Evolutionary conservation across 2,329 filamentous ascomycete species (phyloP), one percentile per base, ranked within the genome.

Genomic region (Stagonosporopsis cucurbitacearum): DNA sequence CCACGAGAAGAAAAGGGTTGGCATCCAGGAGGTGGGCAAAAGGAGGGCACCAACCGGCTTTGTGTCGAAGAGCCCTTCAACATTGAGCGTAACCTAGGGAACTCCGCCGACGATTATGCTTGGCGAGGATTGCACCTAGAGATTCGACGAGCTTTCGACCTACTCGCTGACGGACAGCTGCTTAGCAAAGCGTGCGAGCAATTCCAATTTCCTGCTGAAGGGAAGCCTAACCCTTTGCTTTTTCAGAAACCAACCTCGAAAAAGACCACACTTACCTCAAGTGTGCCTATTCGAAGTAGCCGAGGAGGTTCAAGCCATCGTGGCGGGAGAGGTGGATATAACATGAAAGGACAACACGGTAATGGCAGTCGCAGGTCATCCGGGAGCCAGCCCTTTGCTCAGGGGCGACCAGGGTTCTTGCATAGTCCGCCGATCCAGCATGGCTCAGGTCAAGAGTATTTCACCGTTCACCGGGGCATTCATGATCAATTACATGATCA

Each of bases 31-130:
- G 76, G 77, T 52, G 74, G 76, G 22, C 69, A 73, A 39, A 81
- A 81, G 66, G 80, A 82, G 55, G 78, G 77, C 15, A 73, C 77
- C 69, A 95, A 96, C 68, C 87, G 90, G 60, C 83, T 99, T 28
- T 97, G 94, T 72, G 91, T 99, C 11, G 95, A 99, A 73, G 95
- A 99, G 74, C 95, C 95, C 0, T 99, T 99, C 81, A 99, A 96
- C 68, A 89, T 84, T 4, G 83, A 84, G 32, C 86, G 95, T 37
- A 99, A 99, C 73, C 81, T 99, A 41, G 95, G 93, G 37, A 99
- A 99, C 68, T 98, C 95, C 2, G 95, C 92, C 8, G 95, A 99
- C 72, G 93, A 96, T 72, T 96, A 91, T 39, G 94, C 95, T 0
- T 97, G 96, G 77, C 86, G 90, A 46, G 95, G 95, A 1, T 84